Evolutionary conservation across 441 rosid genomes (phyloP), one percentile per base, ranked within the genome.

Genomic region (Codiaeum variegatum): DNA sequence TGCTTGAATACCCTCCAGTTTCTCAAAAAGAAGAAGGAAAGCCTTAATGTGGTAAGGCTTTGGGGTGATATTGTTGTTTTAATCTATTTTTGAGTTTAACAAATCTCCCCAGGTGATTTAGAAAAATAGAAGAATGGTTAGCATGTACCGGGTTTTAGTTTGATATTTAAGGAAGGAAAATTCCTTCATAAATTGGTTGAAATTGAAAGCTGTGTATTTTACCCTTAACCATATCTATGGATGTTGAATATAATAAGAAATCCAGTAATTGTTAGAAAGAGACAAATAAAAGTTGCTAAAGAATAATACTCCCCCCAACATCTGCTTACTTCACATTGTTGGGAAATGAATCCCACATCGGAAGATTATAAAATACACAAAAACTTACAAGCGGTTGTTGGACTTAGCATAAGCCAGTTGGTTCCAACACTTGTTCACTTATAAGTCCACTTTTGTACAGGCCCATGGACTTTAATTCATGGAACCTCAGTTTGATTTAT

Each of bases 1-100:
- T 93, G 98, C 84, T 87, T 93, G 84, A 93, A 96, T 80, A 93
- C 99, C 13, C 95, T 95, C 72, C 99, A 96, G 83, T 96, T 95
- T 86, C 98, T 96, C 79, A 83, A 93, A 84, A 91, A 85, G 85
- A 96, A 86, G 91, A 85, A 87, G 77, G 91, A 96, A 83, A 73
- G 83, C 51, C 94, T 96, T 75, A 90, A 87, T 73, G 85, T 77
- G 98, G 99, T 96, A 88, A 79, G 88, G 65, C 75, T 66, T 69
- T 67, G 42, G 21, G 60, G 38, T 75, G 67, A 75, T 46, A 23
- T 67, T 46, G 16, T 40, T 46, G 28, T 67, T 66, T 38, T 40
- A n/a, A 44, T 29, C 21, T 47, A 52, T 38, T 19, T 21, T 59
- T 34, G 28, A 51, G 70, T 62, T 69, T 29, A 21, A 65, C 32